Evolutionary conservation across 2,329 filamentous ascomycete species (phyloP).

Genomic region (Aspergillus vadensis): DNA sequence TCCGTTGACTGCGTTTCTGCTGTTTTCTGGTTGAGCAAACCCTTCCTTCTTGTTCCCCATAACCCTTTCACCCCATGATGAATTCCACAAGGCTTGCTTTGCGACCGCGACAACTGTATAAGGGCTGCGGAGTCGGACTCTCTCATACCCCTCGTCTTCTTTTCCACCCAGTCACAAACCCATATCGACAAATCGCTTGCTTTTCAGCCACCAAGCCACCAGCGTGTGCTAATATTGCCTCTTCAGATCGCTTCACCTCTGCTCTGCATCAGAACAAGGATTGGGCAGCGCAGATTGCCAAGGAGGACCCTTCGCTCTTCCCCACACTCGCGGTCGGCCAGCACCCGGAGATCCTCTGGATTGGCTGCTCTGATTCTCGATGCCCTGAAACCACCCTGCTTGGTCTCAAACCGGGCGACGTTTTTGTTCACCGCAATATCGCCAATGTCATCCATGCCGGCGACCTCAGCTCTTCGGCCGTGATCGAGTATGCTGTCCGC

Average conservation of each 20-base stretch:
- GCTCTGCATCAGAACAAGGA: constrained; percentile 69
- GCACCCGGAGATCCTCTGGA: constrained; percentile 67
- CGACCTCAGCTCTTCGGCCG: constrained; percentile 73
- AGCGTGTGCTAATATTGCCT: constrained; percentile 20
- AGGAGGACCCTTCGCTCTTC: constrained; percentile 72
- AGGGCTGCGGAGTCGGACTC: not conserved
- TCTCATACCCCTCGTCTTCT: not conserved
- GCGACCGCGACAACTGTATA: constrained; percentile 5
- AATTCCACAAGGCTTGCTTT: constrained; percentile 25
- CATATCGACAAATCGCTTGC: constrained; percentile 16
- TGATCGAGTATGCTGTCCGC: constrained; percentile 77
- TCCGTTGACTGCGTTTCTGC: not conserved
- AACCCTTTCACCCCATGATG: constrained; percentile 17
- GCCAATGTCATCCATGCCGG: constrained; percentile 76
- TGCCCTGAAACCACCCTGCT: constrained; percentile 82
- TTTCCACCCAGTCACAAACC: not conserved
- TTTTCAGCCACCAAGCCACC: constrained; percentile 24
- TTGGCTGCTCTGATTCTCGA: constrained; percentile 84
- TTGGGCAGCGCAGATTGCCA: constrained; percentile 67
- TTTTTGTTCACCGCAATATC: constrained; percentile 90
- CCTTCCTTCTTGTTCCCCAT: not conserved
- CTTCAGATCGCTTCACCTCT: constrained; percentile 60
- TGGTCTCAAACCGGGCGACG: constrained; percentile 75
- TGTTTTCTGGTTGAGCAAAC: no score
- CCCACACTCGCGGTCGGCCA: constrained; percentile 68